phyloP scores from a whole-genome alignment of 2,329 filamentous ascomycete genomes.

The Colletotrichum brevisporum region DNA sequence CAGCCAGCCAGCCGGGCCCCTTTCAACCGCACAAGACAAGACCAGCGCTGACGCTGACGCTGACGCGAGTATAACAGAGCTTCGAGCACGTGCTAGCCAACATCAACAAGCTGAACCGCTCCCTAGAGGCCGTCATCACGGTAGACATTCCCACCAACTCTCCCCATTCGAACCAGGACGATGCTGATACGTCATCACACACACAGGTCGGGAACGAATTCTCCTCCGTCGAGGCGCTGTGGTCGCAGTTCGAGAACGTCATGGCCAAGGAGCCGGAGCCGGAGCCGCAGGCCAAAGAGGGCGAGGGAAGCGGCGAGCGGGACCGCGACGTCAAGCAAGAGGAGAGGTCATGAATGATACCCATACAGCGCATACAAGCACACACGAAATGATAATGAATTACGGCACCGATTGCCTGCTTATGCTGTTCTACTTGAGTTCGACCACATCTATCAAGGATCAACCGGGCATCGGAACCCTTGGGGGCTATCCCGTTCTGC shows the following conservation, averaged over 20 bases:
- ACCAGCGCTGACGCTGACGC: neutral
- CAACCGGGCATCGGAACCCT: no score
- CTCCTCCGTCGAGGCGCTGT: constrained; percentile 94
- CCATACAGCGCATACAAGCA: constrained; percentile 3
- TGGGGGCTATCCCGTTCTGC: neutral
- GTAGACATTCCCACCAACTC: constrained; percentile 58
- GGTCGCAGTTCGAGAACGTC: constrained; percentile 97
- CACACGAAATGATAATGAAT: constrained; percentile 3
- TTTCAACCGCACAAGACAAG: neutral
- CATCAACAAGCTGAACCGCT: constrained; percentile 95
- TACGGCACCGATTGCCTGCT: neutral
- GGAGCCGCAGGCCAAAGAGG: constrained; percentile 42
- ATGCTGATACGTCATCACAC: neutral
- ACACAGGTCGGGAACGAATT: constrained; percentile 92
- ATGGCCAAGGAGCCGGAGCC: constrained; percentile 80
- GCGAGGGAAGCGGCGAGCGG: constrained; percentile 43
- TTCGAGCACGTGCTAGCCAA: constrained; percentile 95
- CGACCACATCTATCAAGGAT: no score
- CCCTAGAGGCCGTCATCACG: constrained; percentile 89
- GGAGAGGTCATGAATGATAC: constrained; percentile 44
- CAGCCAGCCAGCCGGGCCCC: no score
- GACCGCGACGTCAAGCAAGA: constrained; percentile 46
- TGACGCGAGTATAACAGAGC: constrained; percentile 58
- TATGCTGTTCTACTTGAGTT: no score
- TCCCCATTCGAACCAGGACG: neutral